Evolutionary conservation across 495 filamentous ascomycete species (phyloP), one percentile per base, ranked within the genome.

Genomic region (Aspergillus leporis): DNA sequence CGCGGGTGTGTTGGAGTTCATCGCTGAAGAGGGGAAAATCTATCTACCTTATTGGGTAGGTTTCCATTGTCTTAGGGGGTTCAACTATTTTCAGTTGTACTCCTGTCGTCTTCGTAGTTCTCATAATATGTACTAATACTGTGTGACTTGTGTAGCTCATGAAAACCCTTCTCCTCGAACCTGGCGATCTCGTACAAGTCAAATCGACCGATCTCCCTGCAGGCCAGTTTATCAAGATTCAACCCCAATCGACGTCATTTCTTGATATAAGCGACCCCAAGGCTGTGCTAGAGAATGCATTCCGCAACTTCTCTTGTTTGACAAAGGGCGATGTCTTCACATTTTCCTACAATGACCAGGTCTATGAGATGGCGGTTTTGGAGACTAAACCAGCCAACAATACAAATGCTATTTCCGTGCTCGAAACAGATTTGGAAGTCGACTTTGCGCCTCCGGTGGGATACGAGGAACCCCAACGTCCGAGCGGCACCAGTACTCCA

Each of bases 241-340:
- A 98, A 74, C 90, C 95, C 0, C 94, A 98, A 74, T 90, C 88
- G 19, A 85, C 88, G 36, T 86, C 87, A 58, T 98, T 98, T 76
- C 88, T 98, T 53, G 92, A 97, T 43, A 97, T 98, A 61, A 91
- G 87, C 66, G 95, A 98, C 65, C 95, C 94, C 0, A 97, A 96
- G 74, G 95, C 94, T n/a, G 94, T 98, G 3, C 84, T 98, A 19
- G 94, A 98, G 70, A 94, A 92, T 60, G 92, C 91, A 7, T 96
- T 98, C 74, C 87, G 93, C 8, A 94, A 95, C 71, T 98, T 97
- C 73, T 87, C 92, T 5, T 92, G 93, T 47, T 81, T 98, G 5
- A 96, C 92, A 4, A 90, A 89, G 61, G 91, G 90, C 60, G 94
- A 98, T 64, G 80, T 94, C 19, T 98, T 98, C 78, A 93, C 90